Evolutionary conservation across 2,329 filamentous ascomycete genomes (phyloP).

Genomic region (Venturia nashicola): DNA sequence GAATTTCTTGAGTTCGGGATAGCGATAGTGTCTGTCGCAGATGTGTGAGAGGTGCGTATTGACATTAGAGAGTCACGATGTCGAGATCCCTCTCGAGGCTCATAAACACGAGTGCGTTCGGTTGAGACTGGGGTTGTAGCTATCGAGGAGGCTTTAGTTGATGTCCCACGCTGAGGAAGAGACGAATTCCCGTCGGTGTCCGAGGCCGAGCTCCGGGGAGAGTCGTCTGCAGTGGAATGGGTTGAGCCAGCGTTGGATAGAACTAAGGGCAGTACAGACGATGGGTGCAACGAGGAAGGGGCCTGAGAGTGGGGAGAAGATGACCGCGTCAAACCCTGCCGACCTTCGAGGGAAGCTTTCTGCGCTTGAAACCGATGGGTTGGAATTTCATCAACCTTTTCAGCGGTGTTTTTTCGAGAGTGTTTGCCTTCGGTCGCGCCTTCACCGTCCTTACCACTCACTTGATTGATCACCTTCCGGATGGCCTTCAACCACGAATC

Average conservation of each 20-base stretch:
- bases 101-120: slow-evolving; percentile 24
- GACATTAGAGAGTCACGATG: slow-evolving; percentile 23
- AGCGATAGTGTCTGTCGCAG: slow-evolving; percentile 6
- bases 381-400: slow-evolving; percentile 15
- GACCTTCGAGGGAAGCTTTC: slow-evolving; percentile 1
- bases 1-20: slow-evolving; percentile 3
- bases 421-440: slow-evolving; percentile 17
- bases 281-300: not conserved
- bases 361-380: slow-evolving; percentile 26
- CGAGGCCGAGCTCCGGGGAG: not conserved
- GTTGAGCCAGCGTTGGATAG: not conserved
- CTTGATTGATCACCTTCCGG: slow-evolving; percentile 55
- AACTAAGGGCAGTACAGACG: not conserved
- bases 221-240: not conserved
- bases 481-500: slow-evolving; percentile 60
- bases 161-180: not conserved
- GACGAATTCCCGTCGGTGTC: not conserved
- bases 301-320: slow-evolving; percentile 1
- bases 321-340: not conserved
- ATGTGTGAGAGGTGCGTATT: slow-evolving; percentile 16
- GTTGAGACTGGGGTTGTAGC: slow-evolving; percentile 22
- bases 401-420: slow-evolving; percentile 13
- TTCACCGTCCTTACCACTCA: slow-evolving; percentile 39
- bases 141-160: slow-evolving; percentile 21
- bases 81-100: slow-evolving; percentile 24